Percentiles rank a stretch among this genome's conserved stretches.
Evolutionary conservation across 164 flowering plant species (phyloP).

Genomic region (Pachysandra terminalis): DNA sequence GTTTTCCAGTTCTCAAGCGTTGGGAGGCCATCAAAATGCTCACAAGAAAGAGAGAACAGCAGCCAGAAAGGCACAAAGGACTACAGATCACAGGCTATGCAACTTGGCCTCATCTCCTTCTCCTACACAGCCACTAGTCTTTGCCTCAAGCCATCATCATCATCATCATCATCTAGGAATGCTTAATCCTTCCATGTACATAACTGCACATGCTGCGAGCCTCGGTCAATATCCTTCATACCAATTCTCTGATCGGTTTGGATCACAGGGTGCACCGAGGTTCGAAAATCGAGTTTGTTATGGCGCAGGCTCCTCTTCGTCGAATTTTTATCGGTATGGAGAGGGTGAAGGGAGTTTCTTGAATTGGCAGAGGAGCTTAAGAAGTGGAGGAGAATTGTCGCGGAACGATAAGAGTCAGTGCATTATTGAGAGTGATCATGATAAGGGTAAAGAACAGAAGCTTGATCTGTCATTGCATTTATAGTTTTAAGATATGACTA

Average conservation of each 20-base stretch:
- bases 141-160: constrained; percentile 39
- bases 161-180: constrained; percentile 40
- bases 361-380: constrained; percentile 48
- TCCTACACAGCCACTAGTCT: constrained; percentile 34
- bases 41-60: constrained; percentile 87
- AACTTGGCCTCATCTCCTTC: constrained; percentile 19
- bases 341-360: constrained; percentile 35
- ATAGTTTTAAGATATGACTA: neutral
- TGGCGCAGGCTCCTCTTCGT: constrained; percentile 22
- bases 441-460: constrained; percentile 23
- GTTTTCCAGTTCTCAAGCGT: constrained; percentile 88
- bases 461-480: constrained; percentile 43
- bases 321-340: constrained; percentile 17
- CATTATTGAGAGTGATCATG: constrained; percentile 15
- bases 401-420: constrained; percentile 3
- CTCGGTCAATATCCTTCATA: constrained; percentile 27
- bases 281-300: constrained; percentile 30
- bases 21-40: constrained; percentile 95
- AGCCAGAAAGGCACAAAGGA: constrained; percentile 68
- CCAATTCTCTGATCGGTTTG: constrained; percentile 34
- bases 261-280: constrained; percentile 50
- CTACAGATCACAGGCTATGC: constrained; percentile 30
- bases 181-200: constrained; percentile 42
- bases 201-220: constrained; percentile 50
- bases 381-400: constrained; percentile 6